A percentile compares a stretch with the other conserved stretches of the same genome.
Conservation (phyloP, 805 yeast species). For the Schizosaccharomyces cryophilus region DNA sequence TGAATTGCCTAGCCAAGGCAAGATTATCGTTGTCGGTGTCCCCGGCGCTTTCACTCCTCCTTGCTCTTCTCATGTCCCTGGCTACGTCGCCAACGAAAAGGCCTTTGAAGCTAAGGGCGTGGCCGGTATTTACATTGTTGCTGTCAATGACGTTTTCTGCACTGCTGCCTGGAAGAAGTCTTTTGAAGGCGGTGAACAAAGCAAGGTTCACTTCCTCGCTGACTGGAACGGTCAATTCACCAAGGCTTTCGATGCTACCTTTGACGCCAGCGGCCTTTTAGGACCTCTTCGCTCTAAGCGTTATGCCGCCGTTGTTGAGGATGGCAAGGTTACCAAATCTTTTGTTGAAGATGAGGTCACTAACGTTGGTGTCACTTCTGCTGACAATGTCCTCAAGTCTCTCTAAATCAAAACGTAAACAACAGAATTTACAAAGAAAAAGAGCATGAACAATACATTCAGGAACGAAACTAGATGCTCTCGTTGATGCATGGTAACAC, state of each 20-base stretch:
- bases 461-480: neutral
- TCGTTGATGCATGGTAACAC: too few species aligned
- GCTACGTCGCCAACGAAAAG: constrained; percentile 29
- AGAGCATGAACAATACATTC: neutral
- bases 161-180: constrained; percentile 51
- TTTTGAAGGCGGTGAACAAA: constrained; percentile 9
- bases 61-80: constrained; percentile 57
- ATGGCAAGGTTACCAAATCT: constrained; percentile 39
- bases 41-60: constrained; percentile 70
- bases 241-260: constrained; percentile 34
- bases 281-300: constrained; percentile 57
- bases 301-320: constrained; percentile 48
- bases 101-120: constrained; percentile 44
- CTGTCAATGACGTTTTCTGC: constrained; percentile 76
- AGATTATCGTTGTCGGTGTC: constrained; percentile 28
- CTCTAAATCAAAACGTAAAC: neutral
- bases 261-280: constrained; percentile 54
- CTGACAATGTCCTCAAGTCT: neutral
- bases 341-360: constrained; percentile 1
- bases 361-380: neutral
- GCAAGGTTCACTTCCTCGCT: constrained; percentile 36
- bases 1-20: constrained; percentile 24
- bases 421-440: neutral
- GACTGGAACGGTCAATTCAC: constrained; percentile 62
- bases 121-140: constrained; percentile 33